Base-by-base conservation (phyloP, 1,139 yeast genomes). In the Pneumocystis oryctolagi region DNA sequence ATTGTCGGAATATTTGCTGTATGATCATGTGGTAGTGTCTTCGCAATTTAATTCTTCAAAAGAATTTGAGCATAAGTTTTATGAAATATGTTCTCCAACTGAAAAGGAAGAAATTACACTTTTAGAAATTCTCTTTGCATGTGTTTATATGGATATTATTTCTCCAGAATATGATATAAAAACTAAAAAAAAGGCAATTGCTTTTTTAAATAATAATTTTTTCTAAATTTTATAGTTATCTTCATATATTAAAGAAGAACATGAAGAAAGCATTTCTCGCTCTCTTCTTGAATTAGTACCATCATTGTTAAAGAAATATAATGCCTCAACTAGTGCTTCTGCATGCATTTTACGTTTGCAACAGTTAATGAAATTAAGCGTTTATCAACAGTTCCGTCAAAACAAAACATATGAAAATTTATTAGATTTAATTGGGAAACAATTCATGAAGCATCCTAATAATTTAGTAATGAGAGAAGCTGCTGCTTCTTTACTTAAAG, bases 41-140 rank as follows among this genome's bases (percentile, higher is more conserved):
- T 64, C 63, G 28, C 62, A 64, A 20, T 60, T 60, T 55, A 40
- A 64, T 3, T 68, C 64, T 61, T 59, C 69, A 37, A 62, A 62
- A 37, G 63, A 67, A 5, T 31, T 31, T 12, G 25, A 47, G 25
- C 16, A 47, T 25, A 47, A 28, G 12, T 47, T 47, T 47, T 47
- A 47, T 25, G 31, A 47, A 25, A 20, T 47, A 8, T 64, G 67
- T 61, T 61, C 67, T 34, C 62, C 69, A 37, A 66, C 67, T 56
- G 66, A 69, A n/a, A 65, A 67, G 9, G 70, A 72, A 39, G 71
- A 68, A 57, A 62, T 62, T 8, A 65, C 69, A 16, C 64, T 73
- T 31, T 64, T 73, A 25, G 75, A 73, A 47, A 64, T 72, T 39
- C 65, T 72, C 18, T 66, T 67, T 42, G 75, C 75, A 1, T 69